Base-by-base conservation (phyloP, 1,284 basidiomycete genomes). In the Sanghuangporus baumii region DNA sequence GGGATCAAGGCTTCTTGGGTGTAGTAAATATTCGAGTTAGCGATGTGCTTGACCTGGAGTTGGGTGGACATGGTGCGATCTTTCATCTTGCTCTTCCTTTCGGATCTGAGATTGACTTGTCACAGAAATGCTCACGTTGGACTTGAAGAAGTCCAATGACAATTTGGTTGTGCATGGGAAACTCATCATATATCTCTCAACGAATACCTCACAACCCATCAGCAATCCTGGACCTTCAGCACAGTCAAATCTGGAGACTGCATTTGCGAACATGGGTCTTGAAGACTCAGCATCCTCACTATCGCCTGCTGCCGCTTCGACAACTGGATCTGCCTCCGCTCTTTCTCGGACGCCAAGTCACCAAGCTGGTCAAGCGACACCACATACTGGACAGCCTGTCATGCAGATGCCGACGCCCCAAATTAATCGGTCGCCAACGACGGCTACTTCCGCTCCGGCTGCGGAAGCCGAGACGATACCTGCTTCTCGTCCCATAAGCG, bases 1-100 rank as follows among this genome's bases (percentile, higher is more conserved):
- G 88, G 75, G 94, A 97, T 74, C 94, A 97, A 73, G 94, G 94
- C 4, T 97, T 97, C 76, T 80, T 98, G 55, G 94, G 94, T 59
- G 94, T 96, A 34, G 94, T 97, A 71, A 96, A 96, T 73, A 84
- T 98, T 69, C 85, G 87, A 67, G 92, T 97, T 65, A 86, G 89
- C 67, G 91, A 95, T 74, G 89, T 91, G n/a, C 79, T 97, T 58
- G 94, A 96, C 73, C 81, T 96, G 46, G 91, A 94, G 66, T 76
- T 94, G 16, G 94, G 91, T 60, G 92, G 92, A 14, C 93, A 96
- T 75, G 93, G 93, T 91, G 71, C 72, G 89, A 76, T 48, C 7
- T 54, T 23, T 16, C 11, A 48, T 48, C 36, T 18, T 36, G 8
- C 5, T 55, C 26, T 36, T 36, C 5, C 26, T 34, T 26, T 14